Evolutionary conservation across 1,284 basidiomycete genomes (phyloP).

Genomic region (Apiotrichum laibachii): DNA sequence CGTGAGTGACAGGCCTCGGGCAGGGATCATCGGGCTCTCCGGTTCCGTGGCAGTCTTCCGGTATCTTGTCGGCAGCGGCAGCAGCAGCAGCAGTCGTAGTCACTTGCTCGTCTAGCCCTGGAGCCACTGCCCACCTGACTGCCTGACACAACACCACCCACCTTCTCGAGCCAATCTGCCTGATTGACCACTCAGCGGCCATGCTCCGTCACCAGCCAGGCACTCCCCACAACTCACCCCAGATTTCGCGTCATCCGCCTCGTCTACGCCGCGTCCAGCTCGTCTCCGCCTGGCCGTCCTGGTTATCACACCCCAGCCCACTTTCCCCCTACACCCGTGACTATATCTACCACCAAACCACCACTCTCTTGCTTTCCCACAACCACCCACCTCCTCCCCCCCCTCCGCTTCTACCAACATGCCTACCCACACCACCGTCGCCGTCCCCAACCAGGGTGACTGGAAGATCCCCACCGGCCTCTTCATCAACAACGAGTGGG

Average conservation of each 20-base stretch:
- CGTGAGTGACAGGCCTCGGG: too few relatives aligned
- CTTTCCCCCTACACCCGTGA: background rate
- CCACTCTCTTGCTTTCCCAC: background rate
- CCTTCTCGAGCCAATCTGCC: background rate
- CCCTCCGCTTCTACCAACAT: background rate
- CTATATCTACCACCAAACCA: background rate
- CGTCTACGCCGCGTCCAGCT: background rate
- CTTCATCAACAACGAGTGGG: slow-evolving; percentile 62
- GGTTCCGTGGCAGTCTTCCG: too few relatives aligned
- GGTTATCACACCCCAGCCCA: background rate
- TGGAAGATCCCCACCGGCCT: slow-evolving; percentile 72
- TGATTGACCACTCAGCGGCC: background rate
- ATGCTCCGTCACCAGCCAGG: too few relatives aligned
- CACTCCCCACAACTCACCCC: too few relatives aligned
- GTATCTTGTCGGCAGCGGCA: too few relatives aligned
- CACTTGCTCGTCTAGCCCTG: too few relatives aligned
- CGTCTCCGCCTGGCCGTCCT: background rate
- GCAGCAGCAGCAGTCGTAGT: too few relatives aligned
- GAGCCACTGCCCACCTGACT: too few relatives aligned
- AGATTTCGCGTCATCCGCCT: too few relatives aligned
- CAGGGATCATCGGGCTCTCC: too few relatives aligned
- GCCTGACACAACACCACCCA: too few relatives aligned
- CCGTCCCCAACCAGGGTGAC: slow-evolving; percentile 38
- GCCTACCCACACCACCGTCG: slow-evolving; percentile 20
- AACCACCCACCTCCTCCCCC: background rate